Evolutionary conservation across 495 filamentous ascomycete genomes (phyloP), one percentile per base, ranked within the genome.

Genomic region (Choiromyces venosus): DNA sequence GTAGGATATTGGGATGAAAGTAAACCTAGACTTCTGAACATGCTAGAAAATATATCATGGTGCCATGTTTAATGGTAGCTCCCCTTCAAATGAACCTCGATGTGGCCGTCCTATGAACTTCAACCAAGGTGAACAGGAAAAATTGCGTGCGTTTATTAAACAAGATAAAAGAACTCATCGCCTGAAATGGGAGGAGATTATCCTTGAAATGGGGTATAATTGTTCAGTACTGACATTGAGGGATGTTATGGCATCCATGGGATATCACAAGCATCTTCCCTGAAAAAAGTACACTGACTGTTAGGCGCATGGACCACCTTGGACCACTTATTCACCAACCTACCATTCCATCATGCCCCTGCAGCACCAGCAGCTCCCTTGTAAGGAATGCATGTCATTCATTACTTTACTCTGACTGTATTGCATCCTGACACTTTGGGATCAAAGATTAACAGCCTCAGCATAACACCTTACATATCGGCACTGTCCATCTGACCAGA

Each of bases 181-280:
- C 0, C 67, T 77, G 7, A 25, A 35, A n/a, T 77, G 74, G 74
- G 72, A 74, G 21, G 72, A 76, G 21, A 67, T 77, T 4, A 25
- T 42, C 7, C 12, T 40, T 29, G 74, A 29, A 8, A 70, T 78
- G 14, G 42, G 70, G 18, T 71, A 76, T 69, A 64, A 3, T 0
- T 76, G 67, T 8, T 67, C 38, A 14, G 29, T 33, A 9, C 0
- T 3, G 10, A 39, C 12, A 0, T 12, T 71, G 6, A 5, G 68
- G 10, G 18, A 71, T 18, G 46, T 64, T n/a, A 70, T 73, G 67
- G 37, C 52, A 42, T 67, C 38, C 21, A 70, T 78, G 36, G 74
- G 70, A 4, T 76, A 73, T 38, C 38, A 76, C 37, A 76, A 78
- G 39, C 9, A 39, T 9, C 3, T 68, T 37, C 39, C 19, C 0